phyloP scores from a whole-genome alignment of 805 yeast genomes.

The Torulaspora gathmanii region DNA sequence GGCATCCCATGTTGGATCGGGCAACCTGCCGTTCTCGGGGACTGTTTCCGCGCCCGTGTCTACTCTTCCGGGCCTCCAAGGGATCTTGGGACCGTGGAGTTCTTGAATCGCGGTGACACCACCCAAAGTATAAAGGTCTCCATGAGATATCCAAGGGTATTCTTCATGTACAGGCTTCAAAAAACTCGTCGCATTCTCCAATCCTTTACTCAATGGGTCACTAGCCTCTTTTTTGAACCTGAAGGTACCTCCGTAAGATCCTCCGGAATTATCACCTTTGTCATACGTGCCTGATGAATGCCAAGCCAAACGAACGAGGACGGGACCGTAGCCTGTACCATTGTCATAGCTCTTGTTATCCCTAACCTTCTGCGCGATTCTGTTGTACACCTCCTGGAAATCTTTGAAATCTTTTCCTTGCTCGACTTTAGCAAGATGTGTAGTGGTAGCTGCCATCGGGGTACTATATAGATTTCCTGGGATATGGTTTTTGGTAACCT shows the following conservation, averaged over 20 bases:
- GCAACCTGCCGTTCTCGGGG: slow-evolving; percentile 68
- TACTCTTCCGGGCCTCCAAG: slow-evolving; percentile 80
- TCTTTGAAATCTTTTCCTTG: slow-evolving; percentile 40
- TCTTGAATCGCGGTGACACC: slow-evolving; percentile 78
- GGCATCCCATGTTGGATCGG: slow-evolving; percentile 64
- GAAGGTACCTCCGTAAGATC: slow-evolving; percentile 71
- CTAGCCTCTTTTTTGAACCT: slow-evolving; percentile 45
- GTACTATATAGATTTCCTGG: no score
- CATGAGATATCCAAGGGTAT: slow-evolving; percentile 68
- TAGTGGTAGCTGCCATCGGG: no score
- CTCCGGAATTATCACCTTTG: slow-evolving; percentile 50
- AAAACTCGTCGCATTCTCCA: slow-evolving; percentile 52
- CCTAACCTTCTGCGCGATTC: slow-evolving; percentile 57
- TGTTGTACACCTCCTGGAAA: slow-evolving; percentile 65
- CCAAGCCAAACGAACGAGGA: slow-evolving; percentile 78
- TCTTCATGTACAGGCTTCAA: slow-evolving; percentile 49
- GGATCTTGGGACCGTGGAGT: slow-evolving; percentile 69
- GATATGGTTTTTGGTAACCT: no score
- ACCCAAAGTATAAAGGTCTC: slow-evolving; percentile 75
- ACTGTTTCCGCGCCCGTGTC: slow-evolving; percentile 48
- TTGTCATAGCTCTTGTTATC: slow-evolving; percentile 59
- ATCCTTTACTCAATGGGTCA: slow-evolving; percentile 61
- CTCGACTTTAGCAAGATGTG: slow-evolving; percentile 32
- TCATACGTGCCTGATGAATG: slow-evolving; percentile 83
- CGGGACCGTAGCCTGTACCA: slow-evolving; percentile 69